Base-by-base conservation (phyloP, 2,329 filamentous ascomycete species). In the Amylocarpus encephaloides region DNA sequence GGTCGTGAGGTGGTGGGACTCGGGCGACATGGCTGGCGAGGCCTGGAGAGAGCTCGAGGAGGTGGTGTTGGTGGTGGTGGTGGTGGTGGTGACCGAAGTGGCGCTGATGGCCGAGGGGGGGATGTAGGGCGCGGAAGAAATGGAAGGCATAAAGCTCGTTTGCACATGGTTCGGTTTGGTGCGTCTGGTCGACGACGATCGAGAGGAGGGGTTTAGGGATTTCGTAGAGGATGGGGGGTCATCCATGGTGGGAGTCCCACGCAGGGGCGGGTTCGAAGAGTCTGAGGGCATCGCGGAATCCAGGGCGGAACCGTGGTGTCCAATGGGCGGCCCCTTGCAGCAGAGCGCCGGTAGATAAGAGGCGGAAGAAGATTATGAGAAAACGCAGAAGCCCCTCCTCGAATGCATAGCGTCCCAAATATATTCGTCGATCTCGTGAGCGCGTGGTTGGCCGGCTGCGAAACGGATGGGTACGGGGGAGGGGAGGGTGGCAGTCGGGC, bases 1-100 rank as follows among this genome's bases (percentile, higher is more conserved):
- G 50, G 77, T 79, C 56, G 78, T 69, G 41, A 76, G 68, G 43
- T 65, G 61, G 33, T 72, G 67, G 1, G 72, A 69, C 18, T 78
- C 76, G 11, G 79, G 75, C 34, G 78, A 77, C 72, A 80, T 74
- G 62, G 75, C 69, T 48, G 80, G 79, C 4, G 80, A 83, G 52
- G 70, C 71, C 59, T 78, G 73, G 50, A 71, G 72, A 12, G 77
- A 78, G 61, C 71, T 77, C 49, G 79, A 78, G 18, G 64, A 65
- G 38, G 78, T 73, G 50, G 75, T 69, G 26, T 79, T 78, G 15
- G 78, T 80, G 49, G 72, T 70, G 68, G 77, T 80, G 58, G 78
- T 70, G 53, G 78, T n/a, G n/a, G 64, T 66, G 38, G 78, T 73
- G 50, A 75, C 69, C 26, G 79, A 78, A 15, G 78, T 80, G 49